Conservation (phyloP, 345 rosid species). For the Chamaenerion angustifolium region DNA sequence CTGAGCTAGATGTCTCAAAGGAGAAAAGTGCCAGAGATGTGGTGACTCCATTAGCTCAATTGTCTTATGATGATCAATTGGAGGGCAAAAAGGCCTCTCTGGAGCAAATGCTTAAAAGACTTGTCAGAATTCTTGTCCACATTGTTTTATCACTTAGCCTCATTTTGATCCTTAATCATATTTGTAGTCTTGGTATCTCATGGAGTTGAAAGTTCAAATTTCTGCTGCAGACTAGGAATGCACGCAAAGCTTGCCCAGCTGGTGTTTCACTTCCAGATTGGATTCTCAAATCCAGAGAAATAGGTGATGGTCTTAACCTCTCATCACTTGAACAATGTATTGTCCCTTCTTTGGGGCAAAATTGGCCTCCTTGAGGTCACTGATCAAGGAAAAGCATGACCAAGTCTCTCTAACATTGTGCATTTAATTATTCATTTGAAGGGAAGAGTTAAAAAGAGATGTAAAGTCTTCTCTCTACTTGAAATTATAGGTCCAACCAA, state of each 20-base stretch:
- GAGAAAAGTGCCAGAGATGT: constrained; percentile 61
- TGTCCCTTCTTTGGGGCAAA: not conserved
- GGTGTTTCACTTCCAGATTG: constrained; percentile 79
- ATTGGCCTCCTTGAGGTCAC: not conserved
- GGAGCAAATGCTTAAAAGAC: constrained; percentile 64
- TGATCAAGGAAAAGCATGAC: not conserved
- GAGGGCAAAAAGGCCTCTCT: constrained; percentile 41
- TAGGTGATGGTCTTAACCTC: constrained; percentile 37
- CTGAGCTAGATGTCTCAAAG: constrained; percentile 14
- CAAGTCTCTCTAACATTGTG: too few species aligned
- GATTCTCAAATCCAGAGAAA: constrained; percentile 70
- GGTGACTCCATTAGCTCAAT: constrained; percentile 70
- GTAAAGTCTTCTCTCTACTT: too few species aligned
- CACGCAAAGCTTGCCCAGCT: constrained; percentile 85
- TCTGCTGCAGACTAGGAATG: constrained; percentile 62
- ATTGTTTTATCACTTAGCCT: not conserved
- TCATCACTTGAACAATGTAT: not conserved
- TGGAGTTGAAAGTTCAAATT: constrained; percentile 11
- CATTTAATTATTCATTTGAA: too few species aligned
- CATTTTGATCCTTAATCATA: not conserved
- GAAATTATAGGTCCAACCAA: too few species aligned
- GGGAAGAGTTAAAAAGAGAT: too few species aligned
- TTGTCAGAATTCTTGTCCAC: constrained; percentile 27
- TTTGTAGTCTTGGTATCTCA: not conserved
- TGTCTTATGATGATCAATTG: constrained; percentile 65